Conservation (phyloP, 116 monocot genomes). For the Dioscorea cayenensis region DNA sequence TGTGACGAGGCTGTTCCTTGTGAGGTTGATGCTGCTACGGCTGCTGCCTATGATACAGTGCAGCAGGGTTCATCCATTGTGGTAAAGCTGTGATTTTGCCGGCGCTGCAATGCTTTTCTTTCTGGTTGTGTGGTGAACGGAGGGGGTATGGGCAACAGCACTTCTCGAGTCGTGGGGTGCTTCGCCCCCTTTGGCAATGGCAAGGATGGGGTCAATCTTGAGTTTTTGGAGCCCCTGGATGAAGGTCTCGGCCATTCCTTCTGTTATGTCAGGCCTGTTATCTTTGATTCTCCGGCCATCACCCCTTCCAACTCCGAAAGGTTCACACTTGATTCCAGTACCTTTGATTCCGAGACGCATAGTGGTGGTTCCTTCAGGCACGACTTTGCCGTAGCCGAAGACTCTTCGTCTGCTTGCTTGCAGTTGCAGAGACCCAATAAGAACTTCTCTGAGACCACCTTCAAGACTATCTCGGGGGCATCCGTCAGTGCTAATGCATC, state of each 20-base stretch:
- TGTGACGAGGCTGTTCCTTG: conserved; percentile 12
- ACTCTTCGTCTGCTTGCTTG: conserved; percentile 5
- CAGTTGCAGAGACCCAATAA: conserved; percentile 30
- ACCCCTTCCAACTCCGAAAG: conserved; percentile 92
- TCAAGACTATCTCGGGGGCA: conserved; percentile 93
- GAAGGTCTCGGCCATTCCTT: conserved; percentile 98
- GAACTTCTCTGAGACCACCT: conserved; percentile 65
- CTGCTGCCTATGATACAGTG: conserved; percentile 45
- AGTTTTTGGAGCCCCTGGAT: conserved; percentile 87
- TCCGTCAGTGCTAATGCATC: conserved; percentile 96
- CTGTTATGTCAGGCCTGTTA: conserved; percentile 85
- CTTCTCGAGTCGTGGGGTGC: conserved; percentile 88
- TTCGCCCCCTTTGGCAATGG: conserved; percentile 61
- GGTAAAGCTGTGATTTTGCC: too few relatives aligned
- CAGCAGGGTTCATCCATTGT: conserved; percentile 21
- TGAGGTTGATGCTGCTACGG: conserved; percentile 27
- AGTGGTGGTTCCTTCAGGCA: conserved; percentile 80
- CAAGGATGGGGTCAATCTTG: conserved; percentile 61
- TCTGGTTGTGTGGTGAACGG: neutral
- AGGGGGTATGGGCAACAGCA: conserved; percentile 78
- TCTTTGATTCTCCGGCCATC: conserved; percentile 70
- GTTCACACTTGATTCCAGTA: conserved; percentile 79
- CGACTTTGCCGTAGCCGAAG: conserved; percentile 36
- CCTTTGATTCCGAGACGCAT: conserved; percentile 65
- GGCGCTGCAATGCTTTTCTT: neutral